Conservation (phyloP, 257 asterid genomes). For the Solanum sejunctum region DNA sequence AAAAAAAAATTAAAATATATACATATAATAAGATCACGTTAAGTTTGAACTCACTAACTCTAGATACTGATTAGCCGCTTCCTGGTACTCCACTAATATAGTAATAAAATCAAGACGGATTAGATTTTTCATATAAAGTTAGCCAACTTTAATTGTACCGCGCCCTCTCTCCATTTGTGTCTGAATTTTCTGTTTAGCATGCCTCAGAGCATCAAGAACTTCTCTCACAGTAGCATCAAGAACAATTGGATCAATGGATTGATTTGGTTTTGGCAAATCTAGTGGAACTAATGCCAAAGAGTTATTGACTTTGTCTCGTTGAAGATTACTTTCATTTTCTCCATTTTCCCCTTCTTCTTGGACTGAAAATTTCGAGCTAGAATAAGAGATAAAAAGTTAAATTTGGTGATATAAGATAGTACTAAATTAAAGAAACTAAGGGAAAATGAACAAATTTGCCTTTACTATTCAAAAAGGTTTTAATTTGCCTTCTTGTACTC, state of each 20-base stretch:
- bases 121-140: neutral
- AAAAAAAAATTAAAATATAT: neutral
- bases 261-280: conserved; percentile 11
- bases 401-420: neutral
- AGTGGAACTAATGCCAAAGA: conserved; percentile 37
- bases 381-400: neutral
- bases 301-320: conserved; percentile 20
- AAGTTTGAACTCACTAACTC: neutral
- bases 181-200: conserved; percentile 53
- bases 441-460: neutral
- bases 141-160: conserved; percentile 30
- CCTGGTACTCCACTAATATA: neutral
- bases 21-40: neutral
- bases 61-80: neutral
- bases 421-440: neutral
- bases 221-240: conserved; percentile 61
- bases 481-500: neutral
- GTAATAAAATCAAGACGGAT: neutral
- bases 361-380: conserved; percentile 7
- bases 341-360: conserved; percentile 1
- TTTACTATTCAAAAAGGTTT: neutral
- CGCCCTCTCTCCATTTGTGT: conserved; percentile 43
- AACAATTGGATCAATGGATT: conserved; percentile 34
- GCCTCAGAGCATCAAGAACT: conserved; percentile 41
- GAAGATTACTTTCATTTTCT: neutral